Evolutionary conservation across 225 moss, liverwort and hornwort genomes (phyloP).

Genomic region (Pseudisothecium myosuroides): DNA sequence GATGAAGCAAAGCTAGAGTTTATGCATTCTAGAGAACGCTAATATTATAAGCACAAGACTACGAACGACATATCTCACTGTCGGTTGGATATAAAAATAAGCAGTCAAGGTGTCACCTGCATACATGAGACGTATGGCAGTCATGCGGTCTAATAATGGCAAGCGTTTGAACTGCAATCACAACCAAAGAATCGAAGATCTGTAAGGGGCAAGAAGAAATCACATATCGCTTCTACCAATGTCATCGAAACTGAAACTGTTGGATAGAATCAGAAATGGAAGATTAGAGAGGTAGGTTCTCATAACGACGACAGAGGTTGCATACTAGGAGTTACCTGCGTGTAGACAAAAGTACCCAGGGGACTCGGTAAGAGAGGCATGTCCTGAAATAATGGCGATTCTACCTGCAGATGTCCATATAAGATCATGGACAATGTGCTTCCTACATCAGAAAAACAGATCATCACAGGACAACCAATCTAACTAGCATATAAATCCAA

Average conservation of each 20-base stretch:
- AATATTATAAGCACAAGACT: not conserved
- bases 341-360: conserved; percentile 89
- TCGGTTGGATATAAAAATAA: not conserved
- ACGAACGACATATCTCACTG: not conserved
- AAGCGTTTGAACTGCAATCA: conserved; percentile 71
- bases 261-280: not conserved
- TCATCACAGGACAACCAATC: not conserved
- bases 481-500: not conserved
- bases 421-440: not conserved
- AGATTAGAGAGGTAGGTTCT: not conserved
- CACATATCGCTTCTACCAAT: not conserved
- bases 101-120: conserved; percentile 69
- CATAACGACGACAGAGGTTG: not conserved
- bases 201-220: not conserved
- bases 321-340: conserved; percentile 35
- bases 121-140: conserved; percentile 95
- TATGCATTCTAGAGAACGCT: not conserved
- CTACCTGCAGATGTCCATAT: conserved; percentile 37
- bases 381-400: conserved; percentile 92
- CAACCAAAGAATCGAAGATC: not conserved
- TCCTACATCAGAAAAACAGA: not conserved
- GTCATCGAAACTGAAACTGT: not conserved
- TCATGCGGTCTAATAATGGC: conserved; percentile 82
- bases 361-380: conserved; percentile 87
- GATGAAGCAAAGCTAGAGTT: not conserved